Base-by-base conservation (phyloP, 106 monocot genomes). In the Allium sativum region DNA sequence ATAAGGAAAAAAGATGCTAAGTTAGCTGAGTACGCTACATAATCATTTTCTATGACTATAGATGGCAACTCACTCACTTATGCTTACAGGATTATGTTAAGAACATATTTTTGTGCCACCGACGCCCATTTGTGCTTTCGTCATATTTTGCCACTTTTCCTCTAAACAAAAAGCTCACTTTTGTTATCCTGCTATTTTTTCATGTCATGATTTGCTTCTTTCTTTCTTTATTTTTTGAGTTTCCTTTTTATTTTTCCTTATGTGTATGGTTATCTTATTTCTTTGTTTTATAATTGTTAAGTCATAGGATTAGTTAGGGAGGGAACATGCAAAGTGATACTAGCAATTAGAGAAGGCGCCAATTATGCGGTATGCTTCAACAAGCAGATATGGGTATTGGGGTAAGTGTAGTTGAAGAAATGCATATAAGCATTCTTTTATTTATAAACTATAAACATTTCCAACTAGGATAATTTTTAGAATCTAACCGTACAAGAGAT, bases 301-400 rank as follows among this genome's bases (percentile, higher is more conserved):
- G 89, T 96, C 7, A 96, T 90, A 20, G 87, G 87, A 68, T 79
- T 96, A 41, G 95, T 96, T 31, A 96, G 87, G 70, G 65, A 59
- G 9, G 90, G 84, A 64, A 82, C 70, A n/a, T 12, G 59, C 12
- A 96, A 78, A 64, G 87, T 90, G 61, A 87, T 84, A 17, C 57
- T 96, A 54, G 90, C 74, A n/a, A 82, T 90, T 59, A 90, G 95
- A 56, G 95, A 96, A 60, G 95, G 95, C 8, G 95, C 95, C 45
- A 96, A 96, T 67, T 90, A 96, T 67, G 95, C 90, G 95, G 95
- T 21, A 96, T 96, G 95, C 90, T 96, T 68, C 95, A 90, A 78
- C 90, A 96, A 81, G 90, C 95, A 21, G 95, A 96, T 65, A 96
- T 96, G 42, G 95, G 95, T 12, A 71, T 96, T 55, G 95, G 95